A percentile compares a stretch with the other conserved stretches of the same genome.
These are phyloP conservation scores for Yarrowia hollandica DNA, from an alignment of 805 yeast genomes.

Conservation along the genomic window DNA sequence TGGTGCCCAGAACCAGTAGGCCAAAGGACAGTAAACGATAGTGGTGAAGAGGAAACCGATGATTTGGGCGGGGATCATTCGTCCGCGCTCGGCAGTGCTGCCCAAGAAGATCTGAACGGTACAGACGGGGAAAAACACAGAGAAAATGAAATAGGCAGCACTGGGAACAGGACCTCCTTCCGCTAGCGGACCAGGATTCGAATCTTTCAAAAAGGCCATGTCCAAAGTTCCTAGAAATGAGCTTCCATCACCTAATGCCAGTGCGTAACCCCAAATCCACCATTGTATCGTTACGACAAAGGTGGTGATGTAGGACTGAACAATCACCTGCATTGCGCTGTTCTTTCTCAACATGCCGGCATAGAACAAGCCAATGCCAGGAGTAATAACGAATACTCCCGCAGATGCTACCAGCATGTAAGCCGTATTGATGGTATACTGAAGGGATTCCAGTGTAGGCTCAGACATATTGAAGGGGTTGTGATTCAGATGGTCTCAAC, in stretches of 20 bases:
- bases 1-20: slow-evolving; percentile 73
- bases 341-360: slow-evolving; percentile 93
- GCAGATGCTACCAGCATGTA: slow-evolving; percentile 61
- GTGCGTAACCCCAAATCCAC: slow-evolving; percentile 98
- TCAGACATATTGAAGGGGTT: slow-evolving; percentile 22
- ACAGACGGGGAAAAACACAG: slow-evolving; percentile 13
- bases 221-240: slow-evolving; percentile 52
- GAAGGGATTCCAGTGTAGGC: background rate
- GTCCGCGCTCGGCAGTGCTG: slow-evolving; percentile 58
- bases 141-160: slow-evolving; percentile 9
- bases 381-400: slow-evolving; percentile 88
- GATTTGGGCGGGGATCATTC: slow-evolving; percentile 68
- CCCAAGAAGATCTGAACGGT: slow-evolving; percentile 15
- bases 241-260: slow-evolving; percentile 84
- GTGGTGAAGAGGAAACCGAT: slow-evolving; percentile 69
- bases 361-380: slow-evolving; percentile 90
- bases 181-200: background rate
- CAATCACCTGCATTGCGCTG: slow-evolving; percentile 86
- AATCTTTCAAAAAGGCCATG: slow-evolving; percentile 3
- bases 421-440: slow-evolving; percentile 56
- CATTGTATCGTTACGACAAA: slow-evolving; percentile 87
- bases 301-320: slow-evolving; percentile 91
- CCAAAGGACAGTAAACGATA: slow-evolving; percentile 69
- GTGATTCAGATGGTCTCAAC: background rate
- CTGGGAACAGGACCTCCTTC: slow-evolving; percentile 9